These are phyloP conservation scores for Cochlearia excelsa DNA, from an alignment of 345 rosid species.

Conservation along the genomic window DNA sequence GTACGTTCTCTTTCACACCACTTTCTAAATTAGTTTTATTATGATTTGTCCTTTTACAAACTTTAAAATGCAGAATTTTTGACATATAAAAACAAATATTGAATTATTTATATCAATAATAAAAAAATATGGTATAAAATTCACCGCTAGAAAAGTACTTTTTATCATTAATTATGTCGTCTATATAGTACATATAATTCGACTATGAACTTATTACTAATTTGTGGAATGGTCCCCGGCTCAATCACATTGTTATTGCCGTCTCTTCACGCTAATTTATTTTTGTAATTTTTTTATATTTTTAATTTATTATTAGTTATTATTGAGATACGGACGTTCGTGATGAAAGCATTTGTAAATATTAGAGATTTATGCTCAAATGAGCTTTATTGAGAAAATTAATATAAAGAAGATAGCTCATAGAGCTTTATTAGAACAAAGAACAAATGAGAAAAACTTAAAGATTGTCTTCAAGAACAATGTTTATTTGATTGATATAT, in stretches of 20 bases:
- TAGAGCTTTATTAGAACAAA: no score
- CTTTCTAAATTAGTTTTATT: no score
- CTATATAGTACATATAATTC: conserved; percentile 19
- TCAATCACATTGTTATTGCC: conserved; percentile 36
- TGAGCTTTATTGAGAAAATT: no score
- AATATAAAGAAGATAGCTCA: no score
- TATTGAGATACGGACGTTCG: conserved; percentile 15
- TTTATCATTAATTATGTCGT: conserved; percentile 24
- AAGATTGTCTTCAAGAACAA: no score
- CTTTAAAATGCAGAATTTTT: no score
- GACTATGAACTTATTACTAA: conserved; percentile 18
- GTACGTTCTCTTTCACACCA: no score
- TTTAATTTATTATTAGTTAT: neutral
- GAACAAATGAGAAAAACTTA: no score
- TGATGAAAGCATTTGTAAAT: no score
- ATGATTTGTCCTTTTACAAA: neutral
- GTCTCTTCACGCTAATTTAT: conserved; percentile 27
- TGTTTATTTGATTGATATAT: no score
- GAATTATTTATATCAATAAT: neutral
- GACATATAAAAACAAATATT: no score
- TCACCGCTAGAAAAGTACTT: conserved; percentile 25
- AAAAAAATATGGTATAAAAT: conserved; percentile 11
- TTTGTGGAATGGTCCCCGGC: conserved; percentile 31
- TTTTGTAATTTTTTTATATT: conserved; percentile 17
- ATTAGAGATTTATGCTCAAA: no score